Evolutionary conservation across 2,329 filamentous ascomycete genomes (phyloP).

Genomic region (Pleomassaria siparia): DNA sequence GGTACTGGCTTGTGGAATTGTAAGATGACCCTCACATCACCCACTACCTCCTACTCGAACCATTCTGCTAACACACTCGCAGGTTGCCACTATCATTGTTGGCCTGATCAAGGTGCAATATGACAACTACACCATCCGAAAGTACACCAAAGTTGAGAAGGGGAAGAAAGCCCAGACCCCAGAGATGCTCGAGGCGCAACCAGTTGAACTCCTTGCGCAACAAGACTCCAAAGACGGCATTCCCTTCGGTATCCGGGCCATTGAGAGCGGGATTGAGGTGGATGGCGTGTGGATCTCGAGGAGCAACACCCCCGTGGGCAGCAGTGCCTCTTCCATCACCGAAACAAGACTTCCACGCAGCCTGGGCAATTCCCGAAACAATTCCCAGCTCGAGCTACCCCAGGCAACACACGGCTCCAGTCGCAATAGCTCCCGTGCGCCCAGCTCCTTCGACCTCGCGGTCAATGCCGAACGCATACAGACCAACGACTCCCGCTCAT

Average conservation of each 20-base stretch:
- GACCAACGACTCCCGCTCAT: constrained; percentile 32
- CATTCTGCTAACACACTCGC: constrained; percentile 32
- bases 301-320: constrained; percentile 46
- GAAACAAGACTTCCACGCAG: constrained; percentile 31
- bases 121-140: constrained; percentile 45
- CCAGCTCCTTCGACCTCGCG: constrained; percentile 43
- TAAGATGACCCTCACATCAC: constrained; percentile 38
- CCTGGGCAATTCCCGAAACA: constrained; percentile 36
- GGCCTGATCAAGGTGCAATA: constrained; percentile 66
- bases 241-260: constrained; percentile 82
- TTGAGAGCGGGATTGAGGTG: constrained; percentile 79
- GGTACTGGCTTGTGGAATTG: constrained; percentile 73
- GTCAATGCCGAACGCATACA: constrained; percentile 40
- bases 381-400: constrained; percentile 36
- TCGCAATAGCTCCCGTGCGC: constrained; percentile 35
- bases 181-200: constrained; percentile 66
- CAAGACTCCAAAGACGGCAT: constrained; percentile 65
- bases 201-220: constrained; percentile 56
- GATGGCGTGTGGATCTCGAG: constrained; percentile 70
- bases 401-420: constrained; percentile 34
- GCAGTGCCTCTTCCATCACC: constrained; percentile 38
- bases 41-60: background rate
- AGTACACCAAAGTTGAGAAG: constrained; percentile 45
- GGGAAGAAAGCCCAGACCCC: constrained; percentile 50
- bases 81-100: constrained; percentile 66